These are phyloP conservation scores for Dipodascus geniculatus DNA, from an alignment of 805 yeast genomes.

Conservation along the genomic window DNA sequence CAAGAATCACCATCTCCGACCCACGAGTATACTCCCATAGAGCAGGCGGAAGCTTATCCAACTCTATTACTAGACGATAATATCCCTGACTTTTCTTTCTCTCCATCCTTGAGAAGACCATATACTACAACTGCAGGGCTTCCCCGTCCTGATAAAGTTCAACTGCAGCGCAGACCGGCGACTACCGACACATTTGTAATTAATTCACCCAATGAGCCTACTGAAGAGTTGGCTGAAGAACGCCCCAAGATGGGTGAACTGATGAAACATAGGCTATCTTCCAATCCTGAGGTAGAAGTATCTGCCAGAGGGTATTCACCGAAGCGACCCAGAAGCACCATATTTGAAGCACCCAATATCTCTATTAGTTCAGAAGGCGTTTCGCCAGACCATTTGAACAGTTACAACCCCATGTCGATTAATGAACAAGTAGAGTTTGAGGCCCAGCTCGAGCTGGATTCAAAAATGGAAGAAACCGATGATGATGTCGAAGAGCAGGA, in stretches of 20 bases:
- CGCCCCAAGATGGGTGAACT: neutral
- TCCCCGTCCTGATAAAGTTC: neutral
- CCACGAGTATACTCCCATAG: neutral
- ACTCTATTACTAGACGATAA: neutral
- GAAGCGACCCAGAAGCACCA: neutral
- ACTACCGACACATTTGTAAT: neutral
- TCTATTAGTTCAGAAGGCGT: neutral
- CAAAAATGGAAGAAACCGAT: neutral
- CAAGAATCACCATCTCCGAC: neutral
- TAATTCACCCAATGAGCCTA: neutral
- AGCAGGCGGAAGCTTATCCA: neutral
- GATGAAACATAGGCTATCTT: neutral
- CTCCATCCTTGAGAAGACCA: neutral
- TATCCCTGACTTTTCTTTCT: neutral
- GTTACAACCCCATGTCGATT: neutral
- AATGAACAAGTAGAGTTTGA: neutral
- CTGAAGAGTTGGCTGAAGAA: neutral
- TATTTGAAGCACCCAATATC: neutral
- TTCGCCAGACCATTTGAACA: neutral
- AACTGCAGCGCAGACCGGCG: neutral
- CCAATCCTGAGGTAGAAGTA: neutral
- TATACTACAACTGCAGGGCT: neutral
- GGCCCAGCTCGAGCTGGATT: neutral
- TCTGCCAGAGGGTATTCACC: neutral
- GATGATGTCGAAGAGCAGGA: neutral